Base-by-base conservation (phyloP, 352 stramenopile species). In the Phytophthora palmivora region DNA sequence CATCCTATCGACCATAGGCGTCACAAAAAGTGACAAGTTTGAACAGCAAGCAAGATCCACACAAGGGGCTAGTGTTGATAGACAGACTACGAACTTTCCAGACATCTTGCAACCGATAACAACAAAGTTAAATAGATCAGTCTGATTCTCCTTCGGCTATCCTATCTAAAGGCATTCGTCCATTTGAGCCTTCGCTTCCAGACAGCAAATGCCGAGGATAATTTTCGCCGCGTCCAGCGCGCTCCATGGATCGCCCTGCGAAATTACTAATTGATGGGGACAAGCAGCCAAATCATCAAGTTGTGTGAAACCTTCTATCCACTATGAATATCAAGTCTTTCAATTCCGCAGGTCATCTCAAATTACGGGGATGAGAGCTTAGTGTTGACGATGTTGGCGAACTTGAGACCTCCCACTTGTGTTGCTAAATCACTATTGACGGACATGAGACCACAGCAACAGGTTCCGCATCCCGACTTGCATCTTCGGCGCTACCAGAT, bases 401-500 rank as follows among this genome's bases (percentile, higher is more conserved):
- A n/a, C n/a, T n/a, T n/a, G n/a, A n/a, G n/a, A 38, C 60, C 52
- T 69, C 26, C 30, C 32, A 42, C 65, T 65, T 21, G 6, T 56
- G 48, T 19, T 56, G 32, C 6, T 6, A 48, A 51, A 70, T 70
- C 33, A n/a, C 9, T 6, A 48, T 60, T 52, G 10, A 46, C 11
- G 36, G 32, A n/a, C 54, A 41, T 32, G 10, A 9, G 6, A 18
- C 5, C 22, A 34, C 12, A 10, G 4, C 16, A 18, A 12, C 3
- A 19, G n/a, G 33, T 53, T 66, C 44, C 36, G 46, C 61, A 67
- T 71, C 56, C 56, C 48, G 55, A 61, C 15, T 16, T 49, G 63
- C 49, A 71, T 67, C 56, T 71, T 71, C 48, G 49, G n/a, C 43
- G 30, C 2, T 24, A 62, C 38, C 63, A 71, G 63, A 51, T 62